phyloP scores from a whole-genome alignment of 768 basidiomycete species.

The Panus rudis region DNA sequence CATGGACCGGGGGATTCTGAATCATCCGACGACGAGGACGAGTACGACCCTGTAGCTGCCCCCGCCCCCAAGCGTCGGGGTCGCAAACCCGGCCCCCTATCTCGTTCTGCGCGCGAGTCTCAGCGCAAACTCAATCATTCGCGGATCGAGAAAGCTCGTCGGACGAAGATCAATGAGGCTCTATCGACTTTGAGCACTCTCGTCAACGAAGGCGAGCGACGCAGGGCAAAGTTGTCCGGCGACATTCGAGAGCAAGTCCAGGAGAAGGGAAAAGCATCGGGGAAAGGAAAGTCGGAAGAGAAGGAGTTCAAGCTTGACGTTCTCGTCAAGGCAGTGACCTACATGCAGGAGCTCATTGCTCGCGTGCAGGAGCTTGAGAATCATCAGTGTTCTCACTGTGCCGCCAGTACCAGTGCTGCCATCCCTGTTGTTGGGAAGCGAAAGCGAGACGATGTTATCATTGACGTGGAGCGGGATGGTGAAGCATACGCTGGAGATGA shows the following conservation, averaged over 20 bases:
- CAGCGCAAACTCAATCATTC: constrained; percentile 92
- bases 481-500: constrained; percentile 1
- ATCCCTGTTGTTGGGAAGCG: constrained; percentile 15
- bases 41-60: constrained; percentile 21
- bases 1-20: constrained; percentile 2
- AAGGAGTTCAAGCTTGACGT: constrained; percentile 94
- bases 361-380: constrained; percentile 39
- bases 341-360: constrained; percentile 62
- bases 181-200: constrained; percentile 69
- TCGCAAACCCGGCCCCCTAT: constrained; percentile 62
- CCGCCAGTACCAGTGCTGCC: background rate
- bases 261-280: constrained; percentile 42
- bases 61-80: constrained; percentile 55
- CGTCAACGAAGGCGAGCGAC: constrained; percentile 38
- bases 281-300: constrained; percentile 48
- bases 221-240: constrained; percentile 26
- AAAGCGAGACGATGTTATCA: constrained; percentile 8
- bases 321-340: constrained; percentile 73
- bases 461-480: constrained; percentile 6
- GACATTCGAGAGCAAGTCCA: constrained; percentile 28
- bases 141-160: constrained; percentile 86
- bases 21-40: constrained; percentile 22
- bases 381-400: constrained; percentile 7
- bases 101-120: constrained; percentile 74
- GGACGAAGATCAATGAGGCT: constrained; percentile 95